Base-by-base conservation (phyloP, 2,329 filamentous ascomycete species). In the Diaporthe humulicola region DNA sequence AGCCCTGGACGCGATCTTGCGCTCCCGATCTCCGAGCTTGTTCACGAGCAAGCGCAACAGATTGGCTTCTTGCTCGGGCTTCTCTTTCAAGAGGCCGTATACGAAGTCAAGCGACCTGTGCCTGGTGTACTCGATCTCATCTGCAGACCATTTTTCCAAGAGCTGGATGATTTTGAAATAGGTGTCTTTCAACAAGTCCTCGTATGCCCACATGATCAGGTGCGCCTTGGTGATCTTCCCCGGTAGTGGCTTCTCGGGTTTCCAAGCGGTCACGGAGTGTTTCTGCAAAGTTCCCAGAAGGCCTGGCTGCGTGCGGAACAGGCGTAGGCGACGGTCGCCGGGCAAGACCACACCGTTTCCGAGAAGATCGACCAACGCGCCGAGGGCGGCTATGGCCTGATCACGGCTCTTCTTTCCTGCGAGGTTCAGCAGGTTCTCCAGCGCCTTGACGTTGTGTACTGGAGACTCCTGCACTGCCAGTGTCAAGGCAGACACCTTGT, bases 61-160 rank as follows among this genome's bases (percentile, higher is more conserved):
- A 82, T 99, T 99, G 73, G 96, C 93, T 84, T 99, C 97, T 82
- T 99, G 97, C 84, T 99, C 97, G 0, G 97, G 96, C 85, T 98
- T 99, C 83, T 98, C 96, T 83, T 95, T 97, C 76, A 99, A 87
- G 52, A 99, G 87, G 77, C 96, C 95, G 82, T 93, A 98, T 50
- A 98, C 93, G 80, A 98, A 98, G 78, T 95, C 97, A 58, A 99
- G 89, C 4, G 96, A 94, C 78, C 95, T 92, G 66, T 93, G 94
- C 76, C 97, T 93, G 54, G 97, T 95, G 84, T 96, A 98, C 81
- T 97, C 95, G 71, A 99, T 94, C 85, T 98, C 97, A 79, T 99
- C 97, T 73, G 94, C 95, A 82, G 95, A 98, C 95, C 97, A 98
- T 17, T 91, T 89, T 83, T 99, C 97, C 22, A 99, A 88, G 58